Evolutionary conservation across 2,329 filamentous ascomycete species (phyloP).

Genomic region (Colletotrichum godetiae): DNA sequence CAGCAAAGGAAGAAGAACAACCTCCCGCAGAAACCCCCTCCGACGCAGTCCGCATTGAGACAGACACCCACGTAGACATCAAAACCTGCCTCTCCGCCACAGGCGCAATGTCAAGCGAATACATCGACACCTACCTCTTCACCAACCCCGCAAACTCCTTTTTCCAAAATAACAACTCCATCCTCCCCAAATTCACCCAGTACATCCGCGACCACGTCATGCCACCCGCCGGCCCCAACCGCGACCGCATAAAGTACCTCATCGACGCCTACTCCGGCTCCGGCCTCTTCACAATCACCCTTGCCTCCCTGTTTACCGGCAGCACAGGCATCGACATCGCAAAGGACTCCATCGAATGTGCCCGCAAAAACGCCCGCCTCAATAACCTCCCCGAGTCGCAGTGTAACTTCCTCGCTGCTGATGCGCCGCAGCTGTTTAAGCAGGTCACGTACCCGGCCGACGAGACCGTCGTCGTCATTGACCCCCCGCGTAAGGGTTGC

Average conservation of each 20-base stretch:
- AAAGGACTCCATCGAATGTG: slow-evolving; percentile 79
- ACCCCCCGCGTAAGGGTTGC: slow-evolving; percentile 96
- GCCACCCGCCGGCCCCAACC: slow-evolving; percentile 54
- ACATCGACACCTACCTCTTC: slow-evolving; percentile 86
- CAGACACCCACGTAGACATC: slow-evolving; percentile 74
- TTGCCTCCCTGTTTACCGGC: slow-evolving; percentile 85
- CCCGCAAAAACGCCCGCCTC: slow-evolving; percentile 79
- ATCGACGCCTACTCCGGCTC: slow-evolving; percentile 98
- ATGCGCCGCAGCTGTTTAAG: slow-evolving; percentile 86
- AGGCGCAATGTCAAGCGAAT: slow-evolving; percentile 86
- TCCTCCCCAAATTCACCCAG: slow-evolving; percentile 85
- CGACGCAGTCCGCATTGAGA: slow-evolving; percentile 61
- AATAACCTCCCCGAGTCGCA: slow-evolving; percentile 77
- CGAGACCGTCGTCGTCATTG: slow-evolving; percentile 92
- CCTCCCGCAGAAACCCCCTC: slow-evolving; percentile 47
- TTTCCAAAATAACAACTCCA: slow-evolving; percentile 99
- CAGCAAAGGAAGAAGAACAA: slow-evolving; percentile 13
- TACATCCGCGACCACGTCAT: slow-evolving; percentile 87
- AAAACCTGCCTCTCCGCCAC: slow-evolving; percentile 92
- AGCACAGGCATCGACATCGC: slow-evolving; percentile 94
- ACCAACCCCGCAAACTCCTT: slow-evolving; percentile 93
- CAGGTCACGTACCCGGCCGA: slow-evolving; percentile 78
- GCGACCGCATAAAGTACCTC: slow-evolving; percentile 77
- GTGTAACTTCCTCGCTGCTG: slow-evolving; percentile 88
- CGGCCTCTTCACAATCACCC: slow-evolving; percentile 95